Evolutionary conservation across 176 grass and related monocot species (phyloP), one percentile per base, ranked within the genome.

Genomic region (Oryza rufipogon): DNA sequence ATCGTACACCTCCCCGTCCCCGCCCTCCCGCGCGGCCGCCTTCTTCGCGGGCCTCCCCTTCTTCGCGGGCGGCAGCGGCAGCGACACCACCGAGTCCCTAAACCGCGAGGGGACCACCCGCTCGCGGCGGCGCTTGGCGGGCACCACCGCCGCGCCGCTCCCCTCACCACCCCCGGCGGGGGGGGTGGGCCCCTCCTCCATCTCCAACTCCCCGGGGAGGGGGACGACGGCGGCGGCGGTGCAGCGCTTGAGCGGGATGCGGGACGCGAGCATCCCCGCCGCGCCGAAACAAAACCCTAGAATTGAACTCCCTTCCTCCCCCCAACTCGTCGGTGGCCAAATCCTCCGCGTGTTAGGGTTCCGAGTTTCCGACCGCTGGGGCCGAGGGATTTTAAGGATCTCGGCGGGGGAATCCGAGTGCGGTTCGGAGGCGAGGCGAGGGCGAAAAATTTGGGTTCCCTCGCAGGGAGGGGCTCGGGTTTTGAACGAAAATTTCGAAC

Each of bases 221-320:
- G 30, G 30, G 36, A 38, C 36, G 36, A 78, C 86, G 20, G 68
- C 73, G 20, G 68, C 73, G 19, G 92, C 80, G 49, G 63, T 87
- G 89, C 89, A 91, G 85, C 85, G 89, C 89, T 91, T 91, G 85
- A 87, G 89, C 75, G 85, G 89, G 87, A 89, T 75, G 82, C 82
- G 81, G 82, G 87, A 80, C 70, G 76, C 80, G 64, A 68, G 89
- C 85, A 91, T 91, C 34, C 34, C 34, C 2, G 26, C 26, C 26
- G 26, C 26, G 26, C 26, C 33, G 33, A 4, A 33, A 4, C 33
- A 36, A 36, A 36, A 36, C 48, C 80, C 80, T 87, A 54, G 60
- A 49, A 67, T 6, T 36, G 30, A 32, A 32, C 5, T 5, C 34
- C 34, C 5, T 5, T 5, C 4, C 34, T 5, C 34, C 34, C 3